Conservation (phyloP, 805 yeast species). For the Candida sphagnicola region DNA sequence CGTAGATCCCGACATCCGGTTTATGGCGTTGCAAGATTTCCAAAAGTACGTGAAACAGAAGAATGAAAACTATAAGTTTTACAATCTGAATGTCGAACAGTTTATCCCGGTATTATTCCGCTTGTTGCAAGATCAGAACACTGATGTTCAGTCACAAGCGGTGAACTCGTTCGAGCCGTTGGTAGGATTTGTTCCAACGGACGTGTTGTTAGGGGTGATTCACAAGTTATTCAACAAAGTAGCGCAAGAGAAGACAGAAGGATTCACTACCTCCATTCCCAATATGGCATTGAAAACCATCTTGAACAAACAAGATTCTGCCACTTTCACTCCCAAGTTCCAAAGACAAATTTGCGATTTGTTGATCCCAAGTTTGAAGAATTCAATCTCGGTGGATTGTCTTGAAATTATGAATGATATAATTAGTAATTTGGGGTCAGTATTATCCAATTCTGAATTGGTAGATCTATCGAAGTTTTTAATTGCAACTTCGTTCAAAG, state of each 20-base stretch:
- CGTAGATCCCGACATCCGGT: constrained; percentile 77
- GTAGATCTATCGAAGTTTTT: constrained; percentile 22
- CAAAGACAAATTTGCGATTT: constrained; percentile 28
- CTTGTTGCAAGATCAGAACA: constrained; percentile 54
- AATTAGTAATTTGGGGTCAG: constrained; percentile 45
- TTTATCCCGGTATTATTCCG: constrained; percentile 39
- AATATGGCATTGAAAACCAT: constrained; percentile 50
- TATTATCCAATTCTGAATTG: constrained; percentile 34
- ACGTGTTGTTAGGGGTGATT: constrained; percentile 26
- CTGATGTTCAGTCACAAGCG: constrained; percentile 75
- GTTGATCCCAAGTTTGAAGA: constrained; percentile 37
- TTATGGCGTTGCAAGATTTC: constrained; percentile 80
- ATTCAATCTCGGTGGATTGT: constrained; percentile 45
- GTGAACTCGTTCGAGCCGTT: constrained; percentile 52
- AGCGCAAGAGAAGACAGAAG: constrained; percentile 14
- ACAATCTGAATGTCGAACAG: constrained; percentile 23
- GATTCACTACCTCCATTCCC: constrained; percentile 46
- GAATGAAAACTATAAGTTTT: constrained; percentile 9
- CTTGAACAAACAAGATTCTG: constrained; percentile 27
- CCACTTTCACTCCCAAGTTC: constrained; percentile 17
- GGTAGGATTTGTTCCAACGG: constrained; percentile 32
- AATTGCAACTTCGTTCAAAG: constrained; percentile 33
- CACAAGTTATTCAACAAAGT: constrained; percentile 21
- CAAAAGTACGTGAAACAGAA: constrained; percentile 38
- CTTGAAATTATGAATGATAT: constrained; percentile 61